Evolutionary conservation across 1,284 basidiomycete genomes (phyloP).

Genomic region (Chalciporus sp.): DNA sequence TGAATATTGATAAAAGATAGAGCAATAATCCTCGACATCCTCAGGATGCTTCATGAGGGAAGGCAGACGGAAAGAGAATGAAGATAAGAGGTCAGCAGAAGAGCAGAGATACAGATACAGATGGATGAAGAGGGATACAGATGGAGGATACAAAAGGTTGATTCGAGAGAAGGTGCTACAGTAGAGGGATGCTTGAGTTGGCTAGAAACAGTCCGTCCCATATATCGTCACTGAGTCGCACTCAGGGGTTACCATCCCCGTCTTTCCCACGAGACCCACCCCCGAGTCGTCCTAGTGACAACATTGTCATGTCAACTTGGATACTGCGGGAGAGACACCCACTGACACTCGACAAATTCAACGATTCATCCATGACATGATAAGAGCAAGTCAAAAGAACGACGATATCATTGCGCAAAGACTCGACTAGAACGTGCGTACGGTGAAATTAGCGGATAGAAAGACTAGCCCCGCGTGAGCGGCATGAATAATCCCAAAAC

Average conservation of each 20-base stretch:
- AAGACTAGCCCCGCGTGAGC: slow-evolving; percentile 8
- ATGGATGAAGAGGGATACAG: slow-evolving; percentile 2
- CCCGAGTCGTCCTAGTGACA: not conserved
- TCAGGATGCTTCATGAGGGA: slow-evolving; percentile 43
- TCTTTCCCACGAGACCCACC: not conserved
- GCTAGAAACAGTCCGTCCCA: slow-evolving; percentile 24
- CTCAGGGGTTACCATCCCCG: slow-evolving; percentile 25
- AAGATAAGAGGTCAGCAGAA: slow-evolving; percentile 10
- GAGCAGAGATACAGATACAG: not conserved
- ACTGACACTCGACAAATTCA: not conserved
- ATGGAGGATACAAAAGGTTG: slow-evolving; percentile 1
- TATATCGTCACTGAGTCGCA: not conserved
- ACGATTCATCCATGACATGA: not conserved
- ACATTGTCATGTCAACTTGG: slow-evolving; percentile 13
- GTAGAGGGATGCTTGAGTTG: slow-evolving; percentile 23
- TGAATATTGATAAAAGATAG: slow-evolving; percentile 49
- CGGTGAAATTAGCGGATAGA: slow-evolving; percentile 12
- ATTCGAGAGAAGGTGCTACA: not conserved
- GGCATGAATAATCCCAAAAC: slow-evolving; percentile 8
- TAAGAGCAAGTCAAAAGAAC: not conserved
- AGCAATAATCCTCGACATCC: slow-evolving; percentile 58
- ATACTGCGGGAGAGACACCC: not conserved
- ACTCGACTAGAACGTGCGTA: slow-evolving; percentile 19
- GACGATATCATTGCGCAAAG: slow-evolving; percentile 3
- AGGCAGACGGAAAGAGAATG: slow-evolving; percentile 20